Base-by-base conservation (phyloP, 768 basidiomycete genomes). In the Lentinula aciculospora region DNA sequence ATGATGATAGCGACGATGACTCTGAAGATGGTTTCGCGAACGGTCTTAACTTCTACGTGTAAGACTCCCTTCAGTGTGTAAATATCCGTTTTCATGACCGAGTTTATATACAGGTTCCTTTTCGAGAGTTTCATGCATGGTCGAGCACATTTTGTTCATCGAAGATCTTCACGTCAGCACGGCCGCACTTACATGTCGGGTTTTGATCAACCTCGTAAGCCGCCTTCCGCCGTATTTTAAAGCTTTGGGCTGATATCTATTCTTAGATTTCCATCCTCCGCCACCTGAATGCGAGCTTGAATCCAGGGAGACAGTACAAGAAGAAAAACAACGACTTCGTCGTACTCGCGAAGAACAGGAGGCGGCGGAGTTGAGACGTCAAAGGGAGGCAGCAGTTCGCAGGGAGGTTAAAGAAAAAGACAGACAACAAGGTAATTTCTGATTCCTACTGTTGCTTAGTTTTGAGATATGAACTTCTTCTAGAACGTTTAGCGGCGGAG, bases 401-500 rank as follows among this genome's bases (percentile, higher is more conserved):
- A 84, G 79, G 65, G 78, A 74, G 3, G 66, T 67, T 32, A 73
- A 63, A 57, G 75, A 74, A 66, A 71, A 66, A 60, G 74, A 76
- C 67, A 83, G 79, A 53, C 81, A 83, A 66, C 72, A 71, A 64
- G 82, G 83, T 84, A 65, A 47, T 69, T 58, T 19, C 7, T 13
- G 21, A 39, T 28, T 17, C 45, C 23, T 50, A 44, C 29, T 13
- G 60, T 48, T 44, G 40, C 31, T 53, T 29, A 15, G 7, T 55
- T 19, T 34, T 39, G 17, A 47, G 42, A 23, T 54, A 19, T 19
- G 56, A 53, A 39, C 54, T 39, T 32, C 58, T 59, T 58, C 69
- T 65, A 86, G 80, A 83, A 65, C 81, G 79, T 34, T 66, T 72
- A 56, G 79, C 77, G 39, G 82, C 84, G 7, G 85, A 84, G 61